Percentiles rank a stretch among this genome's conserved stretches.
Conservation (phyloP, 257 asterid species). For the Solanum appendiculatum region DNA sequence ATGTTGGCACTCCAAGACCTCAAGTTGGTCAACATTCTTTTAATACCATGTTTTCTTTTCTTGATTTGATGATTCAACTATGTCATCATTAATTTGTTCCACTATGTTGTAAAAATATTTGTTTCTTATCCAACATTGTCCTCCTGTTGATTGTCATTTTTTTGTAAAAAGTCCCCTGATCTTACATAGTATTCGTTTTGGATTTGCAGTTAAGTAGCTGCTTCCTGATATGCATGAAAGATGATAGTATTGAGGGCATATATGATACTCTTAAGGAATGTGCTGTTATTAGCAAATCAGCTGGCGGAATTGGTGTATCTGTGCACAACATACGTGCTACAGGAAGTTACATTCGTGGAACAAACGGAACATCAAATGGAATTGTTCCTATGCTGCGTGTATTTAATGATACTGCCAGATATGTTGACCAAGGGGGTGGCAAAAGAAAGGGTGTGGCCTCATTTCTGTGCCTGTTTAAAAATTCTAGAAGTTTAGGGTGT, state of each 20-base stretch:
- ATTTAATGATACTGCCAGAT: slow-evolving; percentile 91
- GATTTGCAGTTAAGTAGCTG: slow-evolving; percentile 83
- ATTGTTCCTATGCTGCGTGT: slow-evolving; percentile 95
- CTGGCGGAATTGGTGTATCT: slow-evolving; percentile 96
- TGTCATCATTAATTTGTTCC: background rate
- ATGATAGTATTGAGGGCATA: slow-evolving; percentile 94
- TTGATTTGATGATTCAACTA: background rate
- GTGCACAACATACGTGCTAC: slow-evolving; percentile 91
- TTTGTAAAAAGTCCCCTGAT: background rate
- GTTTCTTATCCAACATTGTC: background rate
- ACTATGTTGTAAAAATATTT: background rate
- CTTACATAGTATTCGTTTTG: background rate
- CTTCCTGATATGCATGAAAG: slow-evolving; percentile 93
- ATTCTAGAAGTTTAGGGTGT: background rate
- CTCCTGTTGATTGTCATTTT: background rate
- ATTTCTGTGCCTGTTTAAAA: background rate
- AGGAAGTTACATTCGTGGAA: slow-evolving; percentile 96
- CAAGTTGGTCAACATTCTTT: slow-evolving; percentile 38
- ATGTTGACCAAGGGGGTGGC: slow-evolving; percentile 99
- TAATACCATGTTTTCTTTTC: background rate
- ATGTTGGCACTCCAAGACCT: slow-evolving; percentile 97
- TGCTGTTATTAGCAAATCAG: slow-evolving; percentile 97
- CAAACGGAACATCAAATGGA: slow-evolving; percentile 94
- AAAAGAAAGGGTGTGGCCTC: slow-evolving; percentile 70
- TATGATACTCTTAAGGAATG: slow-evolving; percentile 93